Evolutionary conservation across 2,329 filamentous ascomycete species (phyloP), one percentile per base, ranked within the genome.

Genomic region (Curvularia sp.): DNA sequence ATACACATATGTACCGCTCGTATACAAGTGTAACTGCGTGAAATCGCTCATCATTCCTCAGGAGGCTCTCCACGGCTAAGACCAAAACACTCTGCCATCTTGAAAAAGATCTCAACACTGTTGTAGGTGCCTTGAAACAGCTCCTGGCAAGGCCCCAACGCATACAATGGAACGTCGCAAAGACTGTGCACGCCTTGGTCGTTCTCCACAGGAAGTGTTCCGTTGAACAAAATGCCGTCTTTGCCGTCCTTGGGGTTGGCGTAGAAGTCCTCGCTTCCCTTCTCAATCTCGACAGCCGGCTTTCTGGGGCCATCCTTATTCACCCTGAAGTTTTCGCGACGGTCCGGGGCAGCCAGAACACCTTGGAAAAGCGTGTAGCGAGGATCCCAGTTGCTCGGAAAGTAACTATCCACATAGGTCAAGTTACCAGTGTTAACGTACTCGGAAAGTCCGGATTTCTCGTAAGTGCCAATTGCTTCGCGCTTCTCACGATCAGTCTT

Each of bases 341-440:
- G 86, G 75, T 96, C n/a, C n/a, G n/a, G n/a, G n/a, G n/a, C n/a
- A n/a, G n/a, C n/a, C n/a, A n/a, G n/a, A n/a, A n/a, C n/a, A n/a
- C n/a, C n/a, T n/a, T n/a, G 84, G 55, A 90, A 91, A 50, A 96
- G 86, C 57, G 90, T 89, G 79, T 94, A 95, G 31, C 92, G 86
- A 13, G 92, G 92, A 74, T 92, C 89, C 91, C 92, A 95, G 81
- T 92, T 92, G 62, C 85, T 82, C 20, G 92, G 92, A 83, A 95
- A 96, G 80, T 90, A 86, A 51, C 38, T 43, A 6, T 20, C 89
- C 89, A 22, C 84, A 81, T 94, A 94, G 57, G 79, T 79, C 6
- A 87, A 76, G 58, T 82, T 80, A 50, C 85, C 85, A 1, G 83
- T 80, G 64, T 90, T 83, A 59, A 85, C 84, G 83, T 96, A 96